Conservation (phyloP, 176 grass and related monocot genomes). For the sorghum (Sorghum bicolor) region Sorghum_bicolor_NCBIv3 NC_012878.2:1851501-1852000, state of each 20-base stretch:
- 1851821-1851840: not conserved
- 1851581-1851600: conserved; percentile 23
- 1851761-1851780: not conserved
- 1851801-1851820: conserved; percentile 4
- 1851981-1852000: not conserved
- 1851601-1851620: not conserved
- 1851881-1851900: not conserved
- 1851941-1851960: not conserved
- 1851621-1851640: not conserved
- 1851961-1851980: not conserved
- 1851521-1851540: not conserved
- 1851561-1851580: not conserved
- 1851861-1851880: not conserved
- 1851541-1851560: not conserved
- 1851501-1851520: not conserved
- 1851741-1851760: not conserved
- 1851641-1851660: not conserved
- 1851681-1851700: not conserved
- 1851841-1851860: not conserved
- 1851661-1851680: too few relatives aligned
- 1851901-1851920: not conserved
- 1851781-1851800: not conserved
- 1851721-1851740: conserved; percentile 25
- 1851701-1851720: not conserved
- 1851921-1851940: conserved; percentile 9